Conservation (phyloP, 2,329 filamentous ascomycete species). For the Phaeoacremonium minimum region DNA sequence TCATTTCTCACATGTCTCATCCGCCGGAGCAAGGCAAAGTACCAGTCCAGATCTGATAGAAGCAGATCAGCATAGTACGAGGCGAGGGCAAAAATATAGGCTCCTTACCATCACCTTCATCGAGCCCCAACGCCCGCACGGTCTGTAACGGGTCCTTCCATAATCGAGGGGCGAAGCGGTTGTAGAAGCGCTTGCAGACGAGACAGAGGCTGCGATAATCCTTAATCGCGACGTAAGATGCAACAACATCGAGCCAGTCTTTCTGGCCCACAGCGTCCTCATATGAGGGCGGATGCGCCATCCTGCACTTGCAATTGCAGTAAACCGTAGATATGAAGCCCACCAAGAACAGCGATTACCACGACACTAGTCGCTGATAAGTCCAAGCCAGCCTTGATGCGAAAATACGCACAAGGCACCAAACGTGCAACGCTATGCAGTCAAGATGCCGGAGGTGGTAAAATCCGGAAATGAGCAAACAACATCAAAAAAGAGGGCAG, state of each 20-base stretch:
- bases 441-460: no score
- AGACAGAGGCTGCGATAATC: conserved; percentile 43
- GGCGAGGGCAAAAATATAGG: not conserved
- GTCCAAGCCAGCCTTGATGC: no score
- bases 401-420: no score
- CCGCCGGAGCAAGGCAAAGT: conserved; percentile 39
- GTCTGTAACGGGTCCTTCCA: conserved; percentile 46
- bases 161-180: conserved; percentile 44
- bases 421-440: no score
- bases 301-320: no score
- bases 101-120: conserved; percentile 39
- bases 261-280: conserved; percentile 38
- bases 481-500: no score
- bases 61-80: conserved; percentile 9
- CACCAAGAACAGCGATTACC: no score
- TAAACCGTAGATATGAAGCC: no score
- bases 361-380: no score
- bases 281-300: conserved; percentile 47
- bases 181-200: conserved; percentile 42
- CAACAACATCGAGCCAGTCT: conserved; percentile 47
- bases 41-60: conserved; percentile 43
- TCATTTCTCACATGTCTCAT: conserved; percentile 24
- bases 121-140: conserved; percentile 31
- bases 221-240: conserved; percentile 33
- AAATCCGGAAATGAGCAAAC: no score